A percentile compares a stretch with the other conserved stretches of the same genome.
Conservation (phyloP, 164 flowering plant species). For the Malania oleifera region DNA sequence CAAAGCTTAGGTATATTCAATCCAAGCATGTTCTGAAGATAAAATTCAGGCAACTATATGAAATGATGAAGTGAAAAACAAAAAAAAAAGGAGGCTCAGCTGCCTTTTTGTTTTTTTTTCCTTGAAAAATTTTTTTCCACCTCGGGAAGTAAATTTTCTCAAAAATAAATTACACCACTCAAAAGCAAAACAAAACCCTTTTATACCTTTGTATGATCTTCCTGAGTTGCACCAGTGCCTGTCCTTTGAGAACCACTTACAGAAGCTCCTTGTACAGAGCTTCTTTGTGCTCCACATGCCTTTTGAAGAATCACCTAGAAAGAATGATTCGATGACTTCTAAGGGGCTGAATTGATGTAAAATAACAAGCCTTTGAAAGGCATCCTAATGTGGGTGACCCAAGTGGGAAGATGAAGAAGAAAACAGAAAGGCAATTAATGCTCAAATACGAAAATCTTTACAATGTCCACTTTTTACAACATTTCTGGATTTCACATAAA, state of each 20-base stretch:
- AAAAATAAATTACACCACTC: neutral
- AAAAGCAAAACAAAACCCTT: conserved; percentile 4
- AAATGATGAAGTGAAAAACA: neutral
- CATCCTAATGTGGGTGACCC: too few species aligned
- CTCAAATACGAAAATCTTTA: too few species aligned
- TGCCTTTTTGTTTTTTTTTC: too few species aligned
- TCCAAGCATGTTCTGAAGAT: neutral
- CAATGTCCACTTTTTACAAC: too few species aligned
- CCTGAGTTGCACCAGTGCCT: conserved; percentile 24
- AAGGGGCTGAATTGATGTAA: neutral
- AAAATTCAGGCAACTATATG: neutral
- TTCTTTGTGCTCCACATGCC: conserved; percentile 40
- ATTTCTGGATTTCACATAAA: too few species aligned
- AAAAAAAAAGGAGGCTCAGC: neutral
- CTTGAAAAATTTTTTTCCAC: too few species aligned
- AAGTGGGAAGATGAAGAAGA: too few species aligned
- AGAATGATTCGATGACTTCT: neutral
- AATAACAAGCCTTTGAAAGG: neutral
- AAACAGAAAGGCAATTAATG: too few species aligned
- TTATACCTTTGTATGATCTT: conserved; percentile 36
- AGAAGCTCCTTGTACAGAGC: conserved; percentile 28
- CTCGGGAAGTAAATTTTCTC: too few species aligned
- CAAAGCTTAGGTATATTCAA: neutral
- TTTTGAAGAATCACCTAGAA: conserved; percentile 54
- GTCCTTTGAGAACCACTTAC: conserved; percentile 21